Evolutionary conservation across 2,329 filamentous ascomycete species (phyloP).

Genomic region (Hypoxylon sp.): DNA sequence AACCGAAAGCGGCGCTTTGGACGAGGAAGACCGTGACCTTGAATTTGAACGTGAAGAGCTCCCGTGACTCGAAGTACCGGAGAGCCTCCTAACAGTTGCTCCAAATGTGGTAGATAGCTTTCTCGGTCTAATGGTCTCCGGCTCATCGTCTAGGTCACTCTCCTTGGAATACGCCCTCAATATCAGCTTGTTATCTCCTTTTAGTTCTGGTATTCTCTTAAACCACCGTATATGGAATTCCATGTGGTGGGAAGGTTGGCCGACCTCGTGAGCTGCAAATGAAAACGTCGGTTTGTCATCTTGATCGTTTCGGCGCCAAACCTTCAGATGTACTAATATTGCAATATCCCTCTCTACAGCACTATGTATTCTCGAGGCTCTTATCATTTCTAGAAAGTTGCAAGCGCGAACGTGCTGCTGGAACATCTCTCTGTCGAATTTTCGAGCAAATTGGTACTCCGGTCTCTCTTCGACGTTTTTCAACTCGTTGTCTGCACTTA

Average conservation of each 20-base stretch:
- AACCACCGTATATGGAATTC: slow-evolving; percentile 50
- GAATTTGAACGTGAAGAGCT: slow-evolving; percentile 9
- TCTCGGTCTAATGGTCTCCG: slow-evolving; percentile 3
- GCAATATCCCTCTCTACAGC: slow-evolving; percentile 39
- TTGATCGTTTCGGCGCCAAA: slow-evolving; percentile 41
- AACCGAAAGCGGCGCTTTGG: slow-evolving; percentile 10
- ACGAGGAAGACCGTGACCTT: slow-evolving; percentile 28
- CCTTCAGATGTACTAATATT: slow-evolving; percentile 41
- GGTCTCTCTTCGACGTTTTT: slow-evolving; percentile 19
- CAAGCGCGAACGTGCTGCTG: slow-evolving; percentile 36
- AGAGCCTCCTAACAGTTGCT: slow-evolving; percentile 13
- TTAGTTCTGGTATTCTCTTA: slow-evolving; percentile 41
- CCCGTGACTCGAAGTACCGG: slow-evolving; percentile 18
- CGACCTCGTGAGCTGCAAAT: slow-evolving; percentile 39
- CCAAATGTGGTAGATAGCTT: slow-evolving; percentile 24
- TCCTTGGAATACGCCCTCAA: slow-evolving; percentile 38
- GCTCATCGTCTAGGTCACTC: slow-evolving; percentile 34
- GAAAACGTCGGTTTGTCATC: slow-evolving; percentile 46
- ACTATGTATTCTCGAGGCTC: slow-evolving; percentile 41
- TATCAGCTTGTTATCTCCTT: slow-evolving; percentile 40
- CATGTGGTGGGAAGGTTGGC: slow-evolving; percentile 35
- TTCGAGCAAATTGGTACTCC: slow-evolving; percentile 42
- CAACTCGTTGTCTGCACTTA: slow-evolving; percentile 4
- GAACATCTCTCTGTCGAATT: slow-evolving; percentile 42
- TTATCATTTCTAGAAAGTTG: slow-evolving; percentile 37